Evolutionary conservation across 768 basidiomycete genomes (phyloP), one percentile per base, ranked within the genome.

Genomic region (Cytidiella melzeri): DNA sequence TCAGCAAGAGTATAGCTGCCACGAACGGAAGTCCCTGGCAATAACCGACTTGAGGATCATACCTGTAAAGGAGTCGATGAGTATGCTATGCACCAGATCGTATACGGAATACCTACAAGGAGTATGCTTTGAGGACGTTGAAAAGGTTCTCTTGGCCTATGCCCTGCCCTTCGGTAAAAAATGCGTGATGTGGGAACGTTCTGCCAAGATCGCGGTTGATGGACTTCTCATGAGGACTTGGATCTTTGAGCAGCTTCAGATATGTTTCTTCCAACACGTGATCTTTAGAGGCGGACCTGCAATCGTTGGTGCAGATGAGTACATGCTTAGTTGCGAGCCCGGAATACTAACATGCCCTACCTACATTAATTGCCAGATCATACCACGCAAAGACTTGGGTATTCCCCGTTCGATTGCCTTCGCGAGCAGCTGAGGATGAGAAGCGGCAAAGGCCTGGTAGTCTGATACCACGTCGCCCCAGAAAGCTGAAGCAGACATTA

Each of bases 11-110:
- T 37, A 95, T 87, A 0, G 96, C 96, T 3, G 92, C 96, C 43
- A 99, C 84, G 64, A 99, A 99, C 2, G 94, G 93, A 47, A 98
- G 69, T 0, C 96, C 96, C 70, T 99, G 96, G 56, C 94, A 97
- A 63, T 99, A 99, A 7, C 96, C 96, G 4, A 98, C 95, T 67
- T 93, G 85, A 38, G 87, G 73, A 67, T 93, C 91, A 69, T 92
- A 88, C 59, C 92, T 85, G 43, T 6, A 19, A 18, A 42, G 55
- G 19, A 13, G 24, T 18, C 15, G 30, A 13, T 25, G 25, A 28
- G 5, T 3, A 36, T 3, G 12, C 30, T 21, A 25, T 43, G 25
- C n/a, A 13, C 1, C 37, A 50, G 13, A 13, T 19, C 23, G 6
- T 15, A 34, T 12, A 30, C 37, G 4, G 47, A 25, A 42, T 42